phyloP scores from a whole-genome alignment of 1,284 basidiomycete genomes.

The Ceratobasidium papillatum region DNA sequence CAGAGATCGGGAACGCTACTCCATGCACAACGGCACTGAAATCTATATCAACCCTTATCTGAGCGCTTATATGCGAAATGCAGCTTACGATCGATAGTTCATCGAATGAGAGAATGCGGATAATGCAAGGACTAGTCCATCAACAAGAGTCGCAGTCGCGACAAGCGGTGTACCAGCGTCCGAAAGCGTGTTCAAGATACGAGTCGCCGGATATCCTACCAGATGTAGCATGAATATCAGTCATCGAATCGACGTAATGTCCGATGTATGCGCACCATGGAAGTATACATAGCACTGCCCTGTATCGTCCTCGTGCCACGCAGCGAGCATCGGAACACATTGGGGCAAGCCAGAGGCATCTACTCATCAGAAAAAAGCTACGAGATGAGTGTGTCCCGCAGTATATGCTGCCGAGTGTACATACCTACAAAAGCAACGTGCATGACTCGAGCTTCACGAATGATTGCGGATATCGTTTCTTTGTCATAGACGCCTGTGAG shows the following conservation, averaged over 20 bases:
- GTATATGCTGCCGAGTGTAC: not conserved
- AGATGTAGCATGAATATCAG: not conserved
- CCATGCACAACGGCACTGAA: constrained; percentile 48
- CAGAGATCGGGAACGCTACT: constrained; percentile 45
- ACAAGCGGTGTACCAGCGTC: constrained; percentile 48
- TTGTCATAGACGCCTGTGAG: constrained; percentile 32
- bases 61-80: constrained; percentile 3
- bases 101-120: constrained; percentile 47
- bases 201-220: constrained; percentile 47
- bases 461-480: constrained; percentile 45
- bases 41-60: not conserved
- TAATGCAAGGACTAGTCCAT: constrained; percentile 49
- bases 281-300: constrained; percentile 47
- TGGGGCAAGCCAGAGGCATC: constrained; percentile 48
- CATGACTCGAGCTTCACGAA: constrained; percentile 46
- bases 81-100: constrained; percentile 47
- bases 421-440: constrained; percentile 47
- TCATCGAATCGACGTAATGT: not conserved
- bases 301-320: constrained; percentile 46
- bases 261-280: constrained; percentile 44
- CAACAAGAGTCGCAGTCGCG: constrained; percentile 48
- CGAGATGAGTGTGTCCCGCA: not conserved
- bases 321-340: constrained; percentile 49
- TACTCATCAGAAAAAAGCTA: not conserved
- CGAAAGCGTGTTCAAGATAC: constrained; percentile 47